phyloP scores from a whole-genome alignment of 228 moss, liverwort and hornwort species.

The Sphagnum magellanicum region DNA sequence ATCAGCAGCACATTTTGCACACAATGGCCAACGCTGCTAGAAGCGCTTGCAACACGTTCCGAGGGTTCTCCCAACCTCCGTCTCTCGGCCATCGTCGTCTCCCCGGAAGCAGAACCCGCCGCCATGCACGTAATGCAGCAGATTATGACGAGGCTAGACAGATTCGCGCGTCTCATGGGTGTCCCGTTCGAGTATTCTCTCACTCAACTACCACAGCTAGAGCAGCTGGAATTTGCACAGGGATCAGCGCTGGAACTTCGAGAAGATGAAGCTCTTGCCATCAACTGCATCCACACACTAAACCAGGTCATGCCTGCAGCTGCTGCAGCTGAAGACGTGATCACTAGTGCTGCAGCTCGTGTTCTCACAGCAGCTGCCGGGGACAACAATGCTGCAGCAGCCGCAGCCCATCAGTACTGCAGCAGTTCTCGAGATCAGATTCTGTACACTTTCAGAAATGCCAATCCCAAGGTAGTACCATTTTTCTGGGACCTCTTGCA shows the following conservation, averaged over 20 bases:
- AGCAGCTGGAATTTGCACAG: conserved; percentile 11
- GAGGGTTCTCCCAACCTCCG: conserved; percentile 33
- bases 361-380: too few species aligned
- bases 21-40: conserved; percentile 38
- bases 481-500: not conserved
- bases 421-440: conserved; percentile 13
- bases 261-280: conserved; percentile 15
- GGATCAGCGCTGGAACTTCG: conserved; percentile 9
- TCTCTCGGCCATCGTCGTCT: conserved; percentile 17
- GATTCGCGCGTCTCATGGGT: conserved; percentile 18
- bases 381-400: too few species aligned
- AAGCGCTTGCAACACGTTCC: conserved; percentile 26
- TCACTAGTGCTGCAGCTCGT: too few species aligned
- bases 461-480: conserved; percentile 7
- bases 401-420: conserved; percentile 9
- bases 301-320: conserved; percentile 6
- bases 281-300: conserved; percentile 19
- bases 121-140: conserved; percentile 22
- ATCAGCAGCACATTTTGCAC: conserved; percentile 24
- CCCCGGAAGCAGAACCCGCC: conserved; percentile 10
- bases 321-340: too few species aligned
- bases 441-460: conserved; percentile 11
- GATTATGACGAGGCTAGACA: conserved; percentile 22
- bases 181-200: conserved; percentile 20
- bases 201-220: conserved; percentile 16